These are phyloP conservation scores for Sugiyamaella marilandica DNA, from an alignment of 805 yeast species.

Conservation along the genomic window DNA sequence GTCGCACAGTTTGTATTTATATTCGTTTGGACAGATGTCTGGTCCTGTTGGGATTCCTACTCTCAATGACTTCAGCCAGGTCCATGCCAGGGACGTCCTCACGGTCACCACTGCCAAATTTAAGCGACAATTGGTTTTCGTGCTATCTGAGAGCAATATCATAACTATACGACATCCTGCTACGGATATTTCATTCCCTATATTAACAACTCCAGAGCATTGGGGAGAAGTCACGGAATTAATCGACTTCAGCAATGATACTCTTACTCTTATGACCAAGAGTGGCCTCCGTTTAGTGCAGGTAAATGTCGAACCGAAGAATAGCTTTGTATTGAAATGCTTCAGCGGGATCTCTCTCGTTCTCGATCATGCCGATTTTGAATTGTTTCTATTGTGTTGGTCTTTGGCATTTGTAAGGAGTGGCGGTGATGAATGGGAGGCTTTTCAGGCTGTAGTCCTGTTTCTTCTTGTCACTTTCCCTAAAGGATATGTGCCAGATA, in stretches of 20 bases:
- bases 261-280: background rate
- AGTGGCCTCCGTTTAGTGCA: background rate
- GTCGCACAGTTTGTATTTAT: conserved; percentile 43
- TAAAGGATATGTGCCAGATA: background rate
- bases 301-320: background rate
- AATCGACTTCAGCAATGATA: background rate
- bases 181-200: background rate
- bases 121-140: background rate
- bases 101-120: conserved; percentile 12
- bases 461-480: background rate
- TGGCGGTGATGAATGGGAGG: background rate
- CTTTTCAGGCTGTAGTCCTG: background rate
- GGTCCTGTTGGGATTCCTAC: conserved; percentile 33
- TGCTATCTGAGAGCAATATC: conserved; percentile 13
- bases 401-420: background rate
- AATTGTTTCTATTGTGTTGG: background rate
- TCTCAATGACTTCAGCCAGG: conserved; percentile 33
- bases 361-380: background rate
- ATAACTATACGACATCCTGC: background rate
- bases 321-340: background rate
- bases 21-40: conserved; percentile 41
- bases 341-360: background rate
- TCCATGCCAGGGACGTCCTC: conserved; percentile 37
- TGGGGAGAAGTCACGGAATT: background rate
- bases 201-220: background rate